Conservation (phyloP, 306 rosid species). For the Ammopiptanthus mongolicus region DNA sequence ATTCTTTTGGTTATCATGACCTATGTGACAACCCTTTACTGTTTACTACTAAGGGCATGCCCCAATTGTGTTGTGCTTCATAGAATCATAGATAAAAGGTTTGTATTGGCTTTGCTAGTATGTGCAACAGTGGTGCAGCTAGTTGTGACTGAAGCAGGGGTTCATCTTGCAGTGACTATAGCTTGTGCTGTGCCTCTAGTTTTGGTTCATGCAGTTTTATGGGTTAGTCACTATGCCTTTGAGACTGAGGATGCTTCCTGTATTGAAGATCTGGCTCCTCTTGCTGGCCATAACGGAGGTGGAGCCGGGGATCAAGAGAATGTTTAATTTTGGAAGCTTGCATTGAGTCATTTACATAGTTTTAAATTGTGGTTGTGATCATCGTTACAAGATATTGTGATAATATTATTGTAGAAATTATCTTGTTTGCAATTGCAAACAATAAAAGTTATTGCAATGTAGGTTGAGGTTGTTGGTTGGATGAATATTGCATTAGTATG, state of each 20-base stretch:
- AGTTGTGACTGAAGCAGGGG: slow-evolving; percentile 42
- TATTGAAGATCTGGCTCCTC: slow-evolving; percentile 32
- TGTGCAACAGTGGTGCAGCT: slow-evolving; percentile 37
- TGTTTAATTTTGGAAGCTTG: slow-evolving; percentile 23
- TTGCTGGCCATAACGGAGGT: background rate
- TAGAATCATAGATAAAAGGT: slow-evolving; percentile 28
- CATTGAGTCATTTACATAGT: background rate
- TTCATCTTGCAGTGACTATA: slow-evolving; percentile 44
- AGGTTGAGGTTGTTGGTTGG: too few species aligned
- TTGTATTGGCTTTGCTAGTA: slow-evolving; percentile 36
- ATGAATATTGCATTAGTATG: too few species aligned
- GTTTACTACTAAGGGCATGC: slow-evolving; percentile 33
- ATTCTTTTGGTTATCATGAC: slow-evolving; percentile 46
- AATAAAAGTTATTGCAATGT: too few species aligned
- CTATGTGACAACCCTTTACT: slow-evolving; percentile 33
- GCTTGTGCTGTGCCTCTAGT: slow-evolving; percentile 40
- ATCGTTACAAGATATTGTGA: too few species aligned
- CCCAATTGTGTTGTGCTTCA: slow-evolving; percentile 42
- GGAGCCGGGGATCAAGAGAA: slow-evolving; percentile 14
- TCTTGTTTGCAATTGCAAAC: too few species aligned
- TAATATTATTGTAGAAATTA: too few species aligned
- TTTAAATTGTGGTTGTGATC: background rate
- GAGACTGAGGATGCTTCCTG: slow-evolving; percentile 31
- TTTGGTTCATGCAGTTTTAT: slow-evolving; percentile 59
- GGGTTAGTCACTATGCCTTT: slow-evolving; percentile 30